Conservation (phyloP, 1,284 basidiomycete genomes). For the Rhodotorula sp. region DNA sequence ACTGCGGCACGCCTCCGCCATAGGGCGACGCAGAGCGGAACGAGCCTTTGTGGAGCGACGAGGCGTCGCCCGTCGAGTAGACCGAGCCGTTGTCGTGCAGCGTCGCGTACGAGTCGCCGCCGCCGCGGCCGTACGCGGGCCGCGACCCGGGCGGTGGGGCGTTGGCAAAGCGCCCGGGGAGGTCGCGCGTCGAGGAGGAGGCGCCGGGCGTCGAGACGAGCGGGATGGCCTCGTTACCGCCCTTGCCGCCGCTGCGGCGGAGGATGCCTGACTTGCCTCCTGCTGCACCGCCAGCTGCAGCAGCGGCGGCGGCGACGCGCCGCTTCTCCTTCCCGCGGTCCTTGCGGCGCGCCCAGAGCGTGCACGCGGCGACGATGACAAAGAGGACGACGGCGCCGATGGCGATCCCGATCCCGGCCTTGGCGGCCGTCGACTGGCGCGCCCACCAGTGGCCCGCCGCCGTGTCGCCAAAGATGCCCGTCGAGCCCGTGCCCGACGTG, state of each 20-base stretch:
- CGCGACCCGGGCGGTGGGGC: neutral
- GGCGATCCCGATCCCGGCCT: constrained; percentile 38
- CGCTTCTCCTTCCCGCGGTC: constrained; percentile 7
- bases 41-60: neutral
- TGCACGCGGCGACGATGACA: constrained; percentile 35
- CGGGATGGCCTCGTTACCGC: constrained; percentile 15
- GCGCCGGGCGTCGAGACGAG: constrained; percentile 11
- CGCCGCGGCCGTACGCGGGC: neutral
- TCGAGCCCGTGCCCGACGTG: constrained; percentile 1
- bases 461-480: constrained; percentile 18
- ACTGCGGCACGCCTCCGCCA: neutral
- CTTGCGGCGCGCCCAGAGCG: constrained; percentile 26
- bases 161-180: neutral
- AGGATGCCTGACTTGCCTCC: neutral
- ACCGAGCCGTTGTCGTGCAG: constrained; percentile 6
- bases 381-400: constrained; percentile 31
- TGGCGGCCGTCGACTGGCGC: constrained; percentile 17
- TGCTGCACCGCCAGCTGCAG: neutral
- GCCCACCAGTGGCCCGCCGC: constrained; percentile 40
- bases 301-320: neutral
- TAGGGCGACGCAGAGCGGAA: neutral
- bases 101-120: constrained; percentile 3
- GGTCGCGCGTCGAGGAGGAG: neutral
- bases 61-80: constrained; percentile 3
- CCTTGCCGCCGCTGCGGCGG: neutral